These are phyloP conservation scores for Rosa persica DNA, from an alignment of 306 rosid species.

Conservation along the genomic window DNA sequence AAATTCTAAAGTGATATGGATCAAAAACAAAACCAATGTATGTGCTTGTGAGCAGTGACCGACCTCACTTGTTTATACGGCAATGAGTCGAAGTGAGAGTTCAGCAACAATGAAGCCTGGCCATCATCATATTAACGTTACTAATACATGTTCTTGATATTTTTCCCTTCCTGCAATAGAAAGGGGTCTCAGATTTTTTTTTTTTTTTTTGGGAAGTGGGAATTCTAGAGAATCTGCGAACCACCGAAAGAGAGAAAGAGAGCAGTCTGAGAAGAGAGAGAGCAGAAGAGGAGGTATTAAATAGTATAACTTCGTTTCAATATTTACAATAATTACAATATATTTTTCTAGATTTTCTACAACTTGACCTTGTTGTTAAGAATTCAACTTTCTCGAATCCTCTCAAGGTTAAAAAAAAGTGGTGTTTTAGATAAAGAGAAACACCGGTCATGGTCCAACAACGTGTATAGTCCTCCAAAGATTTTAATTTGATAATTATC, in stretches of 20 bases:
- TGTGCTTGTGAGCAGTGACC: constrained; percentile 38
- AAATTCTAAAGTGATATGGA: constrained; percentile 30
- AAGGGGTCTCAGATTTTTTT: constrained; percentile 37
- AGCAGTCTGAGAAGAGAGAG: constrained; percentile 19
- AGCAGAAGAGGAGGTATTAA: not conserved
- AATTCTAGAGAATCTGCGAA: constrained; percentile 55
- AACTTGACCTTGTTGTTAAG: not conserved
- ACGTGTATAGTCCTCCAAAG: too few relatives aligned
- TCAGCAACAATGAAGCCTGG: constrained; percentile 34
- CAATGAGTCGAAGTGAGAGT: constrained; percentile 46
- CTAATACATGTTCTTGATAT: not conserved
- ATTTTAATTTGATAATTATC: too few relatives aligned
- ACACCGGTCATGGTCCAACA: too few relatives aligned
- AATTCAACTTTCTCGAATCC: too few relatives aligned
- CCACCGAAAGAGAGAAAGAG: constrained; percentile 20
- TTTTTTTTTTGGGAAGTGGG: constrained; percentile 37
- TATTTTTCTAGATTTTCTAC: not conserved
- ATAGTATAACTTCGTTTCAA: not conserved
- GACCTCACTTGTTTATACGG: constrained; percentile 26
- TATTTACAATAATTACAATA: not conserved
- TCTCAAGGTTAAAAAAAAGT: too few relatives aligned
- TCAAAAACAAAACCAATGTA: constrained; percentile 51
- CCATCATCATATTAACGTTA: constrained; percentile 44
- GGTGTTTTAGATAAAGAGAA: too few relatives aligned
- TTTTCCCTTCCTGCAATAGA: constrained; percentile 24